Conservation (phyloP, 495 filamentous ascomycete species). For the Penicillium paradoxum region DNA sequence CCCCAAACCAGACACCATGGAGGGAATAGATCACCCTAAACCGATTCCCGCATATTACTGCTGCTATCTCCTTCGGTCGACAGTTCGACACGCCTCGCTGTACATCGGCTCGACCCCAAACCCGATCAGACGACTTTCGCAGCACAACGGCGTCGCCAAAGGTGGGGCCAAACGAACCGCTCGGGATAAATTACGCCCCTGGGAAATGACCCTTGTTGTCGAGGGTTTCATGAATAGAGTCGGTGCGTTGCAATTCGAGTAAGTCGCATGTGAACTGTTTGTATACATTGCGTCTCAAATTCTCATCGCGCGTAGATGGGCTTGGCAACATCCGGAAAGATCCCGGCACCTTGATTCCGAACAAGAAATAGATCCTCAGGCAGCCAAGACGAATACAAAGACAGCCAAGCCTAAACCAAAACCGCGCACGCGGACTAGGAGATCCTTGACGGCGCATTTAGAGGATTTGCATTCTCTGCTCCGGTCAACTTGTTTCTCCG, state of each 20-base stretch:
- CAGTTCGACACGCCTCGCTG: slow-evolving; percentile 53
- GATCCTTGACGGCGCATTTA: slow-evolving; percentile 57
- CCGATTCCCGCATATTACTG: slow-evolving; percentile 69
- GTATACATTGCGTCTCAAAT: slow-evolving; percentile 1
- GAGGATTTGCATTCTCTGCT: slow-evolving; percentile 76
- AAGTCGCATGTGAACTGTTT: slow-evolving; percentile 28
- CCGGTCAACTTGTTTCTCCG: slow-evolving; percentile 65
- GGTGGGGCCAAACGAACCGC: slow-evolving; percentile 78
- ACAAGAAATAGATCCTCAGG: slow-evolving; percentile 45
- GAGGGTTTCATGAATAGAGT: slow-evolving; percentile 82
- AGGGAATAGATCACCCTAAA: slow-evolving; percentile 26
- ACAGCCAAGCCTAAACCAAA: slow-evolving; percentile 23
- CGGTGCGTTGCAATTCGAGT: slow-evolving; percentile 95
- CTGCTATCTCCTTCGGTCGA: slow-evolving; percentile 86
- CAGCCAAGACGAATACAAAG: slow-evolving; percentile 5
- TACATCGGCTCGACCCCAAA: slow-evolving; percentile 94
- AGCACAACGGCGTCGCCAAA: slow-evolving; percentile 78
- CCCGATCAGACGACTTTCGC: slow-evolving; percentile 70
- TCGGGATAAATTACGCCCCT: slow-evolving; percentile 63
- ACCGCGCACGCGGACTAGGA: slow-evolving; percentile 44
- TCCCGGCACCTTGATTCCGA: slow-evolving; percentile 62
- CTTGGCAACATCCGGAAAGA: slow-evolving; percentile 76
- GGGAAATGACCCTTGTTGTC: slow-evolving; percentile 89
- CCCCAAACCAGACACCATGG: slow-evolving; percentile 6
- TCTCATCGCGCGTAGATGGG: slow-evolving; percentile 60